Evolutionary conservation across 2,329 filamentous ascomycete genomes (phyloP).

Genomic region (Colletotrichum paranaense): DNA sequence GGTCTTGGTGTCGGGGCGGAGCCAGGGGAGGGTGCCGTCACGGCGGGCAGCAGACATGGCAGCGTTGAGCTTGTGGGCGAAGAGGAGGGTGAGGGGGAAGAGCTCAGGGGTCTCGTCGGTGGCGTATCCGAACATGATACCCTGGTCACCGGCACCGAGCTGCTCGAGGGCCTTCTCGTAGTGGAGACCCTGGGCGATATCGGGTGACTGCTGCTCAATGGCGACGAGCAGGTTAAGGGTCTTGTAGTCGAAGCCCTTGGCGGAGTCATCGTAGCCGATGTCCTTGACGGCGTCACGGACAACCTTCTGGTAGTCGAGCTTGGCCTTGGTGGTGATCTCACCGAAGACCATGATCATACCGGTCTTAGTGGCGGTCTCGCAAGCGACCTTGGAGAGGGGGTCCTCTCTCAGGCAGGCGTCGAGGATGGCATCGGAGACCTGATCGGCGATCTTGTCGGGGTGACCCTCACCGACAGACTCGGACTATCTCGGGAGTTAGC

Average conservation of each 20-base stretch:
- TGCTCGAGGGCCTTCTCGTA: slow-evolving; percentile 98
- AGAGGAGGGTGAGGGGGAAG: slow-evolving; percentile 91
- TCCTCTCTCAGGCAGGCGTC: slow-evolving; percentile 96
- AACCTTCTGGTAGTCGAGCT: slow-evolving; percentile 97
- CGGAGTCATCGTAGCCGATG: slow-evolving; percentile 97
- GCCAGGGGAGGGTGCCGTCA: slow-evolving; percentile 89
- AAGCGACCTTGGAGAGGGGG: slow-evolving; percentile 98
- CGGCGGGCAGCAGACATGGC: slow-evolving; percentile 92
- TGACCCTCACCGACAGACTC: slow-evolving; percentile 92
- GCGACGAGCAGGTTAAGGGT: slow-evolving; percentile 98
- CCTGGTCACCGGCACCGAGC: slow-evolving; percentile 98
- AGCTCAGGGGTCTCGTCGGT: slow-evolving; percentile 99
- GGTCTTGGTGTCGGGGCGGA: slow-evolving; percentile 99
- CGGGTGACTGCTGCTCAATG: slow-evolving; percentile 98
- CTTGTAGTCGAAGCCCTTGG: slow-evolving; percentile 99
- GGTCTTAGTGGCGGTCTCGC: slow-evolving; percentile 99
- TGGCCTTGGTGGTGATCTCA: slow-evolving; percentile 98
- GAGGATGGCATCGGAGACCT: slow-evolving; percentile 98
- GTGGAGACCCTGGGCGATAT: slow-evolving; percentile 99
- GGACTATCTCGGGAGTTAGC: slow-evolving; percentile 62
- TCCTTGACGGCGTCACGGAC: slow-evolving; percentile 96
- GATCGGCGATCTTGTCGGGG: slow-evolving; percentile 97
- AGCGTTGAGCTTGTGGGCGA: slow-evolving; percentile 97
- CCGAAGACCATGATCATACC: slow-evolving; percentile 99
- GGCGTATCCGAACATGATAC: slow-evolving; percentile 99